Evolutionary conservation across 179 eudicot species (phyloP), one percentile per base, ranked within the genome.

Genomic region (Amaranthus tricolor): DNA sequence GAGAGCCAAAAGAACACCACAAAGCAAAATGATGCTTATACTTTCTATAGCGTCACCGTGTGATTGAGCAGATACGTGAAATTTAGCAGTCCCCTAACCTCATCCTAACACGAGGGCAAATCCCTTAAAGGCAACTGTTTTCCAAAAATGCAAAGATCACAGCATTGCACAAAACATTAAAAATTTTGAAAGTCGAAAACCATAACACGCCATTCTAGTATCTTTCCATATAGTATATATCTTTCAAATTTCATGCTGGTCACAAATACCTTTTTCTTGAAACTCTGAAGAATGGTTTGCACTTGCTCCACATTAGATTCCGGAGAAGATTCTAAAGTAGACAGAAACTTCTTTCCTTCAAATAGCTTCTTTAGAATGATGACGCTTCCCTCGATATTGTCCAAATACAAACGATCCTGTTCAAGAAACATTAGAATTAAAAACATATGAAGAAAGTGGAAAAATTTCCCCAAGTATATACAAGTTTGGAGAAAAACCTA

Each of bases 301-400:
- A 84, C 82, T 52, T 74, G 53, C 16, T 83, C 78, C 17, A 78
- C 67, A 14, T 65, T 64, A 58, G 84, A 66, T 31, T 76, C 67
- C 24, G 79, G 81, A 56, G 72, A 74, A 59, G 86, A 74, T 47
- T 72, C 67, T 44, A 79, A 80, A 56, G 72, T 75, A 59, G 86
- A 74, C 40, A 69, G 76, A 7, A 78, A 82, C 77, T 84, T 82
- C 80, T 75, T 75, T 58, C 79, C 84, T 47, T 61, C 77, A 9
- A 61, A 50, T 61, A 88, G 71, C 79, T 79, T 85, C 73, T 62
- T 78, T 24, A 85, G 71, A 69, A 84, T 61, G 64, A 45, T 58
- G 53, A 78, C 68, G 79, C 91, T 84, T 64, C 85, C 87, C 78
- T 82, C 84, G 24, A 86, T 66, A 79, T 88, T 84, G 69, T 82